A percentile compares a stretch with the other conserved stretches of the same genome.
Conservation (phyloP, 176 grass and related monocot genomes). For the Paspalum vaginatum region DNA sequence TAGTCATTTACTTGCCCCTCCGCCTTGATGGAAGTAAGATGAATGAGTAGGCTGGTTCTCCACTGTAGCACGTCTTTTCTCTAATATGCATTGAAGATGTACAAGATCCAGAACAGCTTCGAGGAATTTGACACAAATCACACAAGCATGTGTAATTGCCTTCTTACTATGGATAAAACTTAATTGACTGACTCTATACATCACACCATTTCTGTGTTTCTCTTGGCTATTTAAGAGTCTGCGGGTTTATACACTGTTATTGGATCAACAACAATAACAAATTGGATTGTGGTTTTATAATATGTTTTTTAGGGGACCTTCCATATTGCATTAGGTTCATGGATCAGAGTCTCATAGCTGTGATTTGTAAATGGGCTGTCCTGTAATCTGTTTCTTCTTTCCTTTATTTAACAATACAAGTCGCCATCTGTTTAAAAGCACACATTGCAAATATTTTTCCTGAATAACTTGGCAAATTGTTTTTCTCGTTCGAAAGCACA, state of each 20-base stretch:
- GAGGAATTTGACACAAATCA: conserved; percentile 19
- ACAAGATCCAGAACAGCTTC: conserved; percentile 1
- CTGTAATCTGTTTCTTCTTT: not conserved
- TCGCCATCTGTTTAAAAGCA: not conserved
- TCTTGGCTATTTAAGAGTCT: not conserved
- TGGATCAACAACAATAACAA: not conserved
- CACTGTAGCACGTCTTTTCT: not conserved
- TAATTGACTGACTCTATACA: not conserved
- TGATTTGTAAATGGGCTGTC: not conserved
- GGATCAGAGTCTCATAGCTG: not conserved
- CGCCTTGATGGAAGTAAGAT: not conserved
- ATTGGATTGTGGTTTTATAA: not conserved
- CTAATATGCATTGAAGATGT: not conserved
- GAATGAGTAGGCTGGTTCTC: not conserved
- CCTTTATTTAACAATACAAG: not conserved
- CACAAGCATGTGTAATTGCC: not conserved
- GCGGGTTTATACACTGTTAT: not conserved
- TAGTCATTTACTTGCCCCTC: not conserved
- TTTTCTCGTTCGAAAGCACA: not conserved
- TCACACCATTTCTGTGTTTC: not conserved
- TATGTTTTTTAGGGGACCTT: not conserved
- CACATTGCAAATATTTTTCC: no score
- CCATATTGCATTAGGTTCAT: not conserved
- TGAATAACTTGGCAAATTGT: no score
- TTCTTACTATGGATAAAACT: not conserved